These are phyloP conservation scores for Sabuloglossum arenarium DNA, from an alignment of 495 filamentous ascomycete species.

Conservation along the genomic window DNA sequence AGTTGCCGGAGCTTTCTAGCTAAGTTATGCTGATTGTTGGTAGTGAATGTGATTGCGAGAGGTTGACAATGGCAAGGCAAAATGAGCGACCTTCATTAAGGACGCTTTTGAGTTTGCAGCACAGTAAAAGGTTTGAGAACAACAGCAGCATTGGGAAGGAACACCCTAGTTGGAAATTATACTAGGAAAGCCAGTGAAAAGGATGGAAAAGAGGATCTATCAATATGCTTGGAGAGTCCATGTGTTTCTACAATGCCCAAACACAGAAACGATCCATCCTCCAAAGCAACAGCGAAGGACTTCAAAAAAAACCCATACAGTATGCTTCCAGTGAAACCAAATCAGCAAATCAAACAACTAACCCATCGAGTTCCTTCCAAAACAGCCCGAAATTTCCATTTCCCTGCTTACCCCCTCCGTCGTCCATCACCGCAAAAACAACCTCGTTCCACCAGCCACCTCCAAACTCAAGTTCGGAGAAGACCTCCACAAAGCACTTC, in stretches of 20 bases:
- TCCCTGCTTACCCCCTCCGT: constrained; percentile 8
- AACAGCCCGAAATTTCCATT: constrained; percentile 32
- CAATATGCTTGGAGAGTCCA: too few species aligned
- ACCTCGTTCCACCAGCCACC: constrained; percentile 34
- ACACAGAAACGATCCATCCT: too few species aligned
- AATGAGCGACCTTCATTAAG: not conserved
- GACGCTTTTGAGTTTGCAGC: not conserved
- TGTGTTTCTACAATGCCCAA: too few species aligned
- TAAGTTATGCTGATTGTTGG: not conserved
- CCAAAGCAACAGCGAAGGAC: too few species aligned
- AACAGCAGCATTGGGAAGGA: not conserved
- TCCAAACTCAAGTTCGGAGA: constrained; percentile 29
- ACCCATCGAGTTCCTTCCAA: constrained; percentile 21
- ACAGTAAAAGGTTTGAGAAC: not conserved
- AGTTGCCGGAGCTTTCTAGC: not conserved
- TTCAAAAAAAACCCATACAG: not conserved
- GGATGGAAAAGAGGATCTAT: too few species aligned
- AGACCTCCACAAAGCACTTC: constrained; percentile 34
- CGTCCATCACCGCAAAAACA: constrained; percentile 17
- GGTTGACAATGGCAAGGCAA: not conserved
- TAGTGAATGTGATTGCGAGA: not conserved
- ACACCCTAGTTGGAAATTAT: not conserved
- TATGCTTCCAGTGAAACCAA: not conserved
- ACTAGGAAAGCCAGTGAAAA: too few species aligned
- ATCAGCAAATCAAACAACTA: constrained; percentile 14